Conservation (phyloP, 2,329 filamentous ascomycete genomes). For the Diaporthe batatas region DNA sequence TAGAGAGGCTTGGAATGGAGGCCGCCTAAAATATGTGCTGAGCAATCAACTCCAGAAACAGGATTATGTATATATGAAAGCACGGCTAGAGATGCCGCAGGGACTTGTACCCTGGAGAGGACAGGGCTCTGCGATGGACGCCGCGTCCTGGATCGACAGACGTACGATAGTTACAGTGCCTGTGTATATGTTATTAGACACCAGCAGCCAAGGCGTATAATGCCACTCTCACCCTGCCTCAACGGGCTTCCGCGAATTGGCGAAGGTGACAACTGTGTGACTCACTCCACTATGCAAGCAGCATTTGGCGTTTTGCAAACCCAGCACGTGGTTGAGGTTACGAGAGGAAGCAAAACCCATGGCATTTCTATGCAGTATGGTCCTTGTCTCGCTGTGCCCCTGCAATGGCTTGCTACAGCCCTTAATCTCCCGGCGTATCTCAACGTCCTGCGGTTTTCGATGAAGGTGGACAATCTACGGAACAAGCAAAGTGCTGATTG, state of each 20-base stretch:
- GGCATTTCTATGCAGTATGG: neutral
- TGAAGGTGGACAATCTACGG: too few species aligned
- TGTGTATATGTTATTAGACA: slow-evolving; percentile 24
- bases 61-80: slow-evolving; percentile 1
- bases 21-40: neutral
- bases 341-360: neutral
- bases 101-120: neutral
- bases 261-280: neutral
- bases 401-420: neutral
- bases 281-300: neutral
- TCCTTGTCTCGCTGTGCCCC: neutral
- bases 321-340: too few species aligned
- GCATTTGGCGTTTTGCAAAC: too few species aligned
- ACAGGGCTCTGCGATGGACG: neutral
- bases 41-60: neutral
- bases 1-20: neutral
- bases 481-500: neutral
- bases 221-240: neutral
- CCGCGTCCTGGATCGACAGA: neutral
- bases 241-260: neutral
- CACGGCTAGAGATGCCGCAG: neutral
- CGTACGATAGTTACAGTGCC: neutral
- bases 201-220: neutral
- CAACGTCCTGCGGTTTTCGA: neutral
- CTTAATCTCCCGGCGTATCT: neutral